A percentile compares a stretch with the other conserved stretches of the same genome.
phyloP scores from a whole-genome alignment of 2,329 filamentous ascomycete species.

The Neopestalotiopsis clavispora region DNA sequence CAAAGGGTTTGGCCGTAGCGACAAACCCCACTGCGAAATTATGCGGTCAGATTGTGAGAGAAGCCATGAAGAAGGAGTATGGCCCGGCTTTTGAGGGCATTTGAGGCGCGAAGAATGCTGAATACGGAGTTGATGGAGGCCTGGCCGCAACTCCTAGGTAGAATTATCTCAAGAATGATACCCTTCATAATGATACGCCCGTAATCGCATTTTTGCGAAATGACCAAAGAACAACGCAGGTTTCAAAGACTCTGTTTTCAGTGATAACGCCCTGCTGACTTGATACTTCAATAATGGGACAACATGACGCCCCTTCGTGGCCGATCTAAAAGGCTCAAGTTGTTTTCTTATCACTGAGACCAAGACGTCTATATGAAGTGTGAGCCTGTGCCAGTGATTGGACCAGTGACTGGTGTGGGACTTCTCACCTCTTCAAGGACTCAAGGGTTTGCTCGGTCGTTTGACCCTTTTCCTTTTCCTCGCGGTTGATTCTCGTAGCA shows the following conservation, averaged over 20 bases:
- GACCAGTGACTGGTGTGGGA: not conserved
- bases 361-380: constrained; percentile 14
- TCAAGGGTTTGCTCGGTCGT: constrained; percentile 56
- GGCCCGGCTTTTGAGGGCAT: constrained; percentile 52
- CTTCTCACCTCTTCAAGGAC: constrained; percentile 47
- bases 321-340: not conserved
- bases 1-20: constrained; percentile 66
- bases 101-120: constrained; percentile 17
- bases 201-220: not conserved
- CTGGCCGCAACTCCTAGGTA: constrained; percentile 10
- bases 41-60: constrained; percentile 71
- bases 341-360: constrained; percentile 5
- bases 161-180: not conserved
- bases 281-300: not conserved
- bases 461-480: constrained; percentile 62
- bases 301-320: not conserved
- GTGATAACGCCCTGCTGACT: not conserved
- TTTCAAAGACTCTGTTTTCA: not conserved
- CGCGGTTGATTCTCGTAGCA: constrained; percentile 61
- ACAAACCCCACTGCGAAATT: constrained; percentile 73
- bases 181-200: not conserved
- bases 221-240: not conserved
- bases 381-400: not conserved
- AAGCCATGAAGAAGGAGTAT: constrained; percentile 73
- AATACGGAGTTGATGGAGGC: constrained; percentile 9